Percentiles rank a stretch among this genome's conserved stretches.
Conservation (phyloP, 139 green algal genomes). For the Micromonas commoda region DNA sequence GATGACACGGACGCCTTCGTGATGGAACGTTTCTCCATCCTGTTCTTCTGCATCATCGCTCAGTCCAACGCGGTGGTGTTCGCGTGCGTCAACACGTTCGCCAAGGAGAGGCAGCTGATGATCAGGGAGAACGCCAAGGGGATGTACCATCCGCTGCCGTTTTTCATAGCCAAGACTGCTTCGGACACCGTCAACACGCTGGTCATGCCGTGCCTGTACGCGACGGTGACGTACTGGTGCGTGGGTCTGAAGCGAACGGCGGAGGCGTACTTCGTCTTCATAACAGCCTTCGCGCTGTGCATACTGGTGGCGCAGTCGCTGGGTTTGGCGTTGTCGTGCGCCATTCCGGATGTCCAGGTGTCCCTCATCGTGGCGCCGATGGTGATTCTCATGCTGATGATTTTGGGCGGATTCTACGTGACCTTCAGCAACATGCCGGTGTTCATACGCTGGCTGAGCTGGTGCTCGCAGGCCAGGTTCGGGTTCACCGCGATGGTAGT, state of each 20-base stretch:
- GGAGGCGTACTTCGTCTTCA: constrained; percentile 9
- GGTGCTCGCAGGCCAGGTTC: constrained; percentile 13
- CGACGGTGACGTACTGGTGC: background rate
- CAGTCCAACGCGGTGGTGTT: background rate
- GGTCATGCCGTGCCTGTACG: background rate
- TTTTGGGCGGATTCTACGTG: constrained; percentile 34
- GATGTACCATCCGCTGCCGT: constrained; percentile 28
- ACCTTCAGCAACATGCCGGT: constrained; percentile 26
- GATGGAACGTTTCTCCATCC: background rate
- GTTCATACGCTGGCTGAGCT: constrained; percentile 22
- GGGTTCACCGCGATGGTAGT: constrained; percentile 24
- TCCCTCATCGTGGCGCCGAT: constrained; percentile 17
- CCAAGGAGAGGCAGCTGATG: constrained; percentile 26
- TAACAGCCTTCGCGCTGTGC: constrained; percentile 1
- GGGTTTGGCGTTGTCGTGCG: constrained; percentile 18
- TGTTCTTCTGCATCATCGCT: constrained; percentile 4
- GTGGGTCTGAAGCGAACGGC: background rate
- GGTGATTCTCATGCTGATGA: constrained; percentile 28
- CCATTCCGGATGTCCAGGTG: constrained; percentile 8
- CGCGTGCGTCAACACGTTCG: constrained; percentile 15
- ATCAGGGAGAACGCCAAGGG: constrained; percentile 21
- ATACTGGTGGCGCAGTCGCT: background rate
- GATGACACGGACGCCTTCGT: background rate
- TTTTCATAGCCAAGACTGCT: constrained; percentile 20
- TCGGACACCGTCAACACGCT: background rate